phyloP scores from a whole-genome alignment of 2,329 filamentous ascomycete species.

The Tolypocladium album region DNA sequence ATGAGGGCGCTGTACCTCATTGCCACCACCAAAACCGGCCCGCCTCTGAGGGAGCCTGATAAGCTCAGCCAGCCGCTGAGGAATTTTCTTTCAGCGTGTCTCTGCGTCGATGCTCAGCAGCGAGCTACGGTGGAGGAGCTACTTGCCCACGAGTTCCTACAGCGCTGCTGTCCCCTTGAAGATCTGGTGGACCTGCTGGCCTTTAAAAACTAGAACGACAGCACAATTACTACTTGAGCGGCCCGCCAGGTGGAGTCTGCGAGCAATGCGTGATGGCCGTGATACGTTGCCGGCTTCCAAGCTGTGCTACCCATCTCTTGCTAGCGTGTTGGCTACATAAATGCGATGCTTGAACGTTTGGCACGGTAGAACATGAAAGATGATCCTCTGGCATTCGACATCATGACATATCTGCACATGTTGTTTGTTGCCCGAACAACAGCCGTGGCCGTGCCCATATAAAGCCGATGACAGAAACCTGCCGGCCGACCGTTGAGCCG shows the following conservation, averaged over 20 bases:
- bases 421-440: too few species aligned
- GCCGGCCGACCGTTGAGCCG: not conserved
- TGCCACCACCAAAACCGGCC: constrained; percentile 84
- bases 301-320: too few species aligned
- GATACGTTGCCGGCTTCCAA: too few species aligned
- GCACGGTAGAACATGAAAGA: too few species aligned
- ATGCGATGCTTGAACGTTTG: too few species aligned
- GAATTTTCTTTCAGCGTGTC: constrained; percentile 88
- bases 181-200: constrained; percentile 80
- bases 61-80: constrained; percentile 97
- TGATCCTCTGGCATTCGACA: too few species aligned
- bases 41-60: constrained; percentile 93
- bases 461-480: not conserved
- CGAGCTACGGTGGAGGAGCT: constrained; percentile 86
- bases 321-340: too few species aligned
- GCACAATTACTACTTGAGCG: not conserved
- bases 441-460: too few species aligned
- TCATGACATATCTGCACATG: too few species aligned
- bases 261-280: too few species aligned
- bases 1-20: constrained; percentile 96
- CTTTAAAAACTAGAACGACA: constrained; percentile 52
- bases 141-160: constrained; percentile 84
- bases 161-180: constrained; percentile 73
- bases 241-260: too few species aligned
- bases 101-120: constrained; percentile 93